Conservation (phyloP, 2,329 filamentous ascomycete species). For the Penicillium occitanis region DNA sequence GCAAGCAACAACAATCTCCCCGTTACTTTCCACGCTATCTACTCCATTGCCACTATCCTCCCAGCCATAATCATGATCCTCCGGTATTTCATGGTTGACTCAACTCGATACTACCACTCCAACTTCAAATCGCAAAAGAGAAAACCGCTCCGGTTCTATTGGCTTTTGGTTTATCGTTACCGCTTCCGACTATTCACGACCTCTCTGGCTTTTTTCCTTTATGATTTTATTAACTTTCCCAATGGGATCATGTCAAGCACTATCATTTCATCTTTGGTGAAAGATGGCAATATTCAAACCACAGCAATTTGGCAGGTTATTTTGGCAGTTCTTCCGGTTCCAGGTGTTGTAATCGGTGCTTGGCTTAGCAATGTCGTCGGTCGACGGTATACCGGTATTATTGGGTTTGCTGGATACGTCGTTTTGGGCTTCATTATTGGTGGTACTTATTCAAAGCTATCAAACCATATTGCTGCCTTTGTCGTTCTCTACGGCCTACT, state of each 20-base stretch:
- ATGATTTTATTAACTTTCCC: constrained; percentile 42
- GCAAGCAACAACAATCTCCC: constrained; percentile 38
- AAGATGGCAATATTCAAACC: constrained; percentile 33
- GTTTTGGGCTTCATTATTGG: constrained; percentile 36
- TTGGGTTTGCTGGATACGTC: constrained; percentile 33
- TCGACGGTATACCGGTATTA: constrained; percentile 32
- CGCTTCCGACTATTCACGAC: background rate
- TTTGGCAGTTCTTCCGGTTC: constrained; percentile 35
- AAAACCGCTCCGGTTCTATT: background rate
- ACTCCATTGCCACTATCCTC: background rate
- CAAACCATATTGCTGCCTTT: constrained; percentile 33
- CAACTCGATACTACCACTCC: background rate
- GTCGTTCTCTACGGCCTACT: constrained; percentile 37
- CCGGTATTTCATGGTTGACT: background rate
- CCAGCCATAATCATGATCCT: background rate
- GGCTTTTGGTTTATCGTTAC: background rate
- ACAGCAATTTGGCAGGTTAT: constrained; percentile 40
- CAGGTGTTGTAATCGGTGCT: constrained; percentile 35
- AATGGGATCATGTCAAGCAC: constrained; percentile 39
- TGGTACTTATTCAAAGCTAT: constrained; percentile 30
- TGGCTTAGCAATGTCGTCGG: constrained; percentile 35
- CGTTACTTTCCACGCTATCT: constrained; percentile 30
- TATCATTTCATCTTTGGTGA: constrained; percentile 36
- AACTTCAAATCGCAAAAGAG: background rate
- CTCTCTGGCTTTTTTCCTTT: constrained; percentile 38